These are phyloP conservation scores for Hemileia vastatrix DNA, from an alignment of 1,284 basidiomycete species.

Conservation along the genomic window DNA sequence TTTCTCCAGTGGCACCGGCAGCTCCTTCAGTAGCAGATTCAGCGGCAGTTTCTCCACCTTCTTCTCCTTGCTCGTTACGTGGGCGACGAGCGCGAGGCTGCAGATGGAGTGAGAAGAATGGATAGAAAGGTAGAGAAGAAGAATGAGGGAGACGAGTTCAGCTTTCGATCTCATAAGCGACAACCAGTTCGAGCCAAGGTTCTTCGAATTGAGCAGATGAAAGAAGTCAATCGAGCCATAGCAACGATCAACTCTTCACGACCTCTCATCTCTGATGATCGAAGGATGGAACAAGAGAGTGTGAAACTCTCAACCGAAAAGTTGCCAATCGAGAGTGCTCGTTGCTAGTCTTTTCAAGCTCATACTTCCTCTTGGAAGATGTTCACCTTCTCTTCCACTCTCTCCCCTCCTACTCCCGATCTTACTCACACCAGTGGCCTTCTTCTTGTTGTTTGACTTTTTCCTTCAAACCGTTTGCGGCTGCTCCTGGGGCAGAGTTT, in stretches of 20 bases:
- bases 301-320: too few relatives aligned
- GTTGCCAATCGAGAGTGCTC: too few relatives aligned
- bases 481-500: slow-evolving; percentile 25
- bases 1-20: slow-evolving; percentile 23
- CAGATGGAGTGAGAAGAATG: not conserved
- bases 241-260: too few relatives aligned
- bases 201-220: too few relatives aligned
- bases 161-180: too few relatives aligned
- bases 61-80: slow-evolving; percentile 35
- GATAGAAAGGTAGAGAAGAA: too few relatives aligned
- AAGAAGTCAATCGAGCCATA: too few relatives aligned
- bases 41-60: slow-evolving; percentile 30
- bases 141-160: not conserved
- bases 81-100: slow-evolving; percentile 27
- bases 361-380: not conserved
- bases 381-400: not conserved
- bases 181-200: too few relatives aligned
- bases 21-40: slow-evolving; percentile 23
- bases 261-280: too few relatives aligned
- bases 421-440: not conserved
- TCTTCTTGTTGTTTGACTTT: slow-evolving; percentile 18
- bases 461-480: slow-evolving; percentile 7
- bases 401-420: not conserved
- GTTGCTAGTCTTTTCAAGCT: not conserved
- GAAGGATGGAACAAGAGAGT: too few relatives aligned